phyloP scores from a whole-genome alignment of 345 rosid genomes.

The Gossypium rotundifolium region DNA sequence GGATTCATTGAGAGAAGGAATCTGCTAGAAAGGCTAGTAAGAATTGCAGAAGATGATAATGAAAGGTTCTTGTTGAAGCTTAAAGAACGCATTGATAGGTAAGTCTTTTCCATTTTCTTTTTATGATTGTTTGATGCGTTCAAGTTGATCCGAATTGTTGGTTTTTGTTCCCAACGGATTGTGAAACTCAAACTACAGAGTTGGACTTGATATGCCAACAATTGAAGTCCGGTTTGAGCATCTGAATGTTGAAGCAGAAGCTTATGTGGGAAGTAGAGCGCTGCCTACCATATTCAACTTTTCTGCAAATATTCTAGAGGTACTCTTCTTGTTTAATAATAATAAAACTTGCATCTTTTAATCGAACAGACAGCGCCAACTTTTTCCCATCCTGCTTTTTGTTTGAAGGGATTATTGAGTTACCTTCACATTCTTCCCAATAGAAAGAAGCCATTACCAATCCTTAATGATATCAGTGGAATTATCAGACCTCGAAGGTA shows the following conservation, averaged over 20 bases:
- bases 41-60: conserved; percentile 73
- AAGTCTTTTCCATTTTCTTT: not conserved
- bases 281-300: conserved; percentile 53
- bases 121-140: not conserved
- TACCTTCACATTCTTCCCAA: not conserved
- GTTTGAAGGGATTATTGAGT: not conserved
- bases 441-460: conserved; percentile 4
- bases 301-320: conserved; percentile 48
- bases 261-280: conserved; percentile 57
- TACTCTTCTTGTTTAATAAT: conserved; percentile 2
- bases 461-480: conserved; percentile 5
- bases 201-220: conserved; percentile 77
- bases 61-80: conserved; percentile 82
- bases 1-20: conserved; percentile 69
- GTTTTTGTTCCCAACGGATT: too few relatives aligned
- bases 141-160: not conserved
- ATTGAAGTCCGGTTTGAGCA: conserved; percentile 86
- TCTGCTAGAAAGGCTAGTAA: conserved; percentile 61
- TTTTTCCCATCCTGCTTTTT: not conserved
- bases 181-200: conserved; percentile 32
- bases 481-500: conserved; percentile 4
- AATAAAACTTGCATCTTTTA: conserved; percentile 15
- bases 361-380: not conserved
- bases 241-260: conserved; percentile 55
- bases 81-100: conserved; percentile 69